Conservation (phyloP, 306 rosid genomes). For the Dicorynia guianensis region DNA sequence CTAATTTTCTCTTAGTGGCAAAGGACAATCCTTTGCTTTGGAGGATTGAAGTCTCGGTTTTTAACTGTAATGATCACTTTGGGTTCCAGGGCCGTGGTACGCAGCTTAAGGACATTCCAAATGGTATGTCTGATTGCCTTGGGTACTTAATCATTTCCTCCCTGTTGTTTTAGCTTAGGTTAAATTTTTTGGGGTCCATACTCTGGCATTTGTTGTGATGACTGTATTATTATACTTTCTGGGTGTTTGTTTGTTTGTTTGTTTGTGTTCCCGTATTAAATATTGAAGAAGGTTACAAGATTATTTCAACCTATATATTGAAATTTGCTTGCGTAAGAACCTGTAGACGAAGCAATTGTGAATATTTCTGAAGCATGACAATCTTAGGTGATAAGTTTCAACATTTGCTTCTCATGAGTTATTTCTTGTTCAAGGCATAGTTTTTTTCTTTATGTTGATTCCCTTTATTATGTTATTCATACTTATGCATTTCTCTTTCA, state of each 20-base stretch:
- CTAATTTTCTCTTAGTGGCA: not conserved
- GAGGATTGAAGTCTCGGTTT: constrained; percentile 4
- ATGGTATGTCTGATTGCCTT: constrained; percentile 57
- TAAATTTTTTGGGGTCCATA: too few species aligned
- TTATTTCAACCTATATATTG: not conserved
- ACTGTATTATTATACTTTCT: too few species aligned
- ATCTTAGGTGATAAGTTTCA: not conserved
- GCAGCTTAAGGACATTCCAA: constrained; percentile 90
- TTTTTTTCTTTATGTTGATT: not conserved
- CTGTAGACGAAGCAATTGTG: not conserved
- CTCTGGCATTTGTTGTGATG: too few species aligned
- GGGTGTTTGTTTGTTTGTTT: not conserved
- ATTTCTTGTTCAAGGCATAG: not conserved
- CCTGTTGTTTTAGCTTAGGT: not conserved
- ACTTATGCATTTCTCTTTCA: not conserved
- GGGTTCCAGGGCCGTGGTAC: constrained; percentile 84
- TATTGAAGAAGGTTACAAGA: constrained; percentile 3
- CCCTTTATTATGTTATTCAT: not conserved
- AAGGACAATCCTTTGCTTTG: not conserved
- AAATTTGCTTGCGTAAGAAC: constrained; percentile 14
- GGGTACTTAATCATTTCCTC: not conserved
- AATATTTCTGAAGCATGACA: not conserved
- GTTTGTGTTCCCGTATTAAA: not conserved
- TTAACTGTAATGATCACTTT: constrained; percentile 13
- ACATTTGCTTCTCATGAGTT: not conserved